These are phyloP conservation scores for Russula ochroleuca DNA, from an alignment of 768 basidiomycete genomes.

Conservation along the genomic window DNA sequence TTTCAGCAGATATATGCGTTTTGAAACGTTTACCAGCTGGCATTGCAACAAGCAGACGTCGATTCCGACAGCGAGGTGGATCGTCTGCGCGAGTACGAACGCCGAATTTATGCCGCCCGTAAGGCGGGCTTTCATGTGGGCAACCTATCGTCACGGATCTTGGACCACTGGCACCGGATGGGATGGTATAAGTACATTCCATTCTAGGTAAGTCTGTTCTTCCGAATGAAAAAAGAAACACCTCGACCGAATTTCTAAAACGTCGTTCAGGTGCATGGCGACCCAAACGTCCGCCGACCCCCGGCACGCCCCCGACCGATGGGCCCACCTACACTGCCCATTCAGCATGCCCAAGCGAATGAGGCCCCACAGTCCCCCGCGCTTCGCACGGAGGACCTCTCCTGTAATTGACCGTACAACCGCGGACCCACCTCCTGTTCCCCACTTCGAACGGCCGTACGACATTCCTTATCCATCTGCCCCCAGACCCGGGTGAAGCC, in stretches of 20 bases:
- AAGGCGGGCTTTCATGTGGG: constrained; percentile 66
- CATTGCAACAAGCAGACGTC: constrained; percentile 38
- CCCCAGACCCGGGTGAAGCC: constrained; percentile 25
- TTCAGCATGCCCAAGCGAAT: constrained; percentile 20
- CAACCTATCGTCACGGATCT: constrained; percentile 64
- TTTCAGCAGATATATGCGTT: constrained; percentile 80
- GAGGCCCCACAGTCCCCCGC: constrained; percentile 21
- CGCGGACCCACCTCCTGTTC: constrained; percentile 23
- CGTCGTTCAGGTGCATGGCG: constrained; percentile 26
- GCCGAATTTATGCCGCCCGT: constrained; percentile 61
- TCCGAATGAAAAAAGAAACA: not conserved
- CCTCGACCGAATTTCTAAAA: constrained; percentile 1
- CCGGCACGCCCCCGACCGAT: constrained; percentile 26
- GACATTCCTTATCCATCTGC: constrained; percentile 17
- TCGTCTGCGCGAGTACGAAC: constrained; percentile 65
- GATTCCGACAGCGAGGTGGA: constrained; percentile 52
- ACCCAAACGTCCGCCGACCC: constrained; percentile 26
- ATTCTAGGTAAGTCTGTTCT: constrained; percentile 47
- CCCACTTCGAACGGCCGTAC: constrained; percentile 26
- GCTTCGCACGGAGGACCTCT: constrained; percentile 23
- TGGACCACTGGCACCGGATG: constrained; percentile 74
- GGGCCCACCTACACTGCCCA: constrained; percentile 24
- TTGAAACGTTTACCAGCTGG: constrained; percentile 51
- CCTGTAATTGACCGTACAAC: constrained; percentile 20
- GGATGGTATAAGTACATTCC: constrained; percentile 78